Evolutionary conservation across 306 rosid species (phyloP).

Genomic region (Ochetophila trinervis): DNA sequence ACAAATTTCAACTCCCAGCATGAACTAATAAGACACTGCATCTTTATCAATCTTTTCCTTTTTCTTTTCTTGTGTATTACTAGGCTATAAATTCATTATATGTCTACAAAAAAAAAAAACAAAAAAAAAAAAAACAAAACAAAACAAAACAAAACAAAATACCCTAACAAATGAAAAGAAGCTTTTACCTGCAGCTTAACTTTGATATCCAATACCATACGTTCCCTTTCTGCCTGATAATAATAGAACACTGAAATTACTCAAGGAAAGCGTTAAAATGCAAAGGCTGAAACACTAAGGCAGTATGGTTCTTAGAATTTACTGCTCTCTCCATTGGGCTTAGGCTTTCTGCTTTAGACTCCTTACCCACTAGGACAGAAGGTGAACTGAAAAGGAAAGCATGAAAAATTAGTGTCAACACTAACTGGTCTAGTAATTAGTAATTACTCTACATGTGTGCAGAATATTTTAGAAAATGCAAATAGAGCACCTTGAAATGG

Average conservation of each 20-base stretch:
- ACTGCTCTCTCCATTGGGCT: slow-evolving; percentile 96
- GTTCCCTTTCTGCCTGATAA: slow-evolving; percentile 91
- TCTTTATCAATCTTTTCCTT: neutral
- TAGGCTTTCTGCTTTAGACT: slow-evolving; percentile 62
- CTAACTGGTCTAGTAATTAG: slow-evolving; percentile 22
- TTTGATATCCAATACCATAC: slow-evolving; percentile 95
- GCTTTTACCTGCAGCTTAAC: slow-evolving; percentile 89
- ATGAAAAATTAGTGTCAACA: slow-evolving; percentile 25
- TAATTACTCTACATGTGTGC: slow-evolving; percentile 16
- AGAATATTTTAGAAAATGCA: neutral
- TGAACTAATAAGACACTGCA: neutral
- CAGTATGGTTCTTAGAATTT: slow-evolving; percentile 39
- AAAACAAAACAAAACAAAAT: no score
- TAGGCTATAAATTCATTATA: neutral
- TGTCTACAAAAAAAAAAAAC: neutral
- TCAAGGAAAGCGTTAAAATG: slow-evolving; percentile 13
- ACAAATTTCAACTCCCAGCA: neutral
- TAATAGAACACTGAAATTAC: slow-evolving; percentile 19
- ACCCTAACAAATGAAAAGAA: slow-evolving; percentile 1
- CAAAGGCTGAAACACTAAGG: slow-evolving; percentile 8
- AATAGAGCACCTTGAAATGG: neutral
- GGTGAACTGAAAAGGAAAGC: slow-evolving; percentile 38
- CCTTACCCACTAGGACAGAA: slow-evolving; percentile 61
- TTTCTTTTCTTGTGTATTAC: no score
- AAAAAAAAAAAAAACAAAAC: no score